Percentiles rank a stretch among this genome's conserved stretches.
Conservation (phyloP, 108 stramenopile genomes). For the Fragilaria crotonensis region DNA sequence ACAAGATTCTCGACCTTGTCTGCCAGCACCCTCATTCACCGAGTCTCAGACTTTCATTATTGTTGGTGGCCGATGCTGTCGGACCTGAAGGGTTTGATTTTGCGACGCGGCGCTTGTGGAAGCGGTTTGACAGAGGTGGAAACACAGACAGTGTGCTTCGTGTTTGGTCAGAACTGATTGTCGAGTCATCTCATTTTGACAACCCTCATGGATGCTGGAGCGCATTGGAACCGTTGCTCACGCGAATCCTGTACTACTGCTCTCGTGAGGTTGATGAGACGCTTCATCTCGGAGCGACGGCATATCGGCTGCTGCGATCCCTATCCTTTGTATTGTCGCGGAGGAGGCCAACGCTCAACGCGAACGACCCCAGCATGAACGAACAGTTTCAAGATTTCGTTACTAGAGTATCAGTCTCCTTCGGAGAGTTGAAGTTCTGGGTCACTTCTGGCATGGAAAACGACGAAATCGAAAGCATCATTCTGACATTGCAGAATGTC, state of each 20-base stretch:
- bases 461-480: not conserved
- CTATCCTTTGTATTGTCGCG: not conserved
- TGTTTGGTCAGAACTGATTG: constrained; percentile 1
- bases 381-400: constrained; percentile 8
- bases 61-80: not conserved
- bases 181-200: constrained; percentile 4
- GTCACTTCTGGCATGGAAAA: not conserved
- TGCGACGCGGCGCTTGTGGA: not conserved
- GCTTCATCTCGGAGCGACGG: not conserved
- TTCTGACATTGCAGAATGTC: constrained; percentile 1
- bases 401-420: not conserved
- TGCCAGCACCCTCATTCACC: not conserved
- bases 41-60: not conserved
- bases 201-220: constrained; percentile 1
- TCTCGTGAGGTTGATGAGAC: not conserved
- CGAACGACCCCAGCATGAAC: not conserved
- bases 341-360: not conserved
- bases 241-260: not conserved
- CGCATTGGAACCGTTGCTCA: not conserved
- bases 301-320: not conserved
- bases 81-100: not conserved
- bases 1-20: not conserved
- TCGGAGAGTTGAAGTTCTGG: constrained; percentile 2
- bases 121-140: not conserved
- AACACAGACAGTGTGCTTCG: not conserved